phyloP scores from a whole-genome alignment of 768 basidiomycete species.

The Candolleomyces aberdarensis region DNA sequence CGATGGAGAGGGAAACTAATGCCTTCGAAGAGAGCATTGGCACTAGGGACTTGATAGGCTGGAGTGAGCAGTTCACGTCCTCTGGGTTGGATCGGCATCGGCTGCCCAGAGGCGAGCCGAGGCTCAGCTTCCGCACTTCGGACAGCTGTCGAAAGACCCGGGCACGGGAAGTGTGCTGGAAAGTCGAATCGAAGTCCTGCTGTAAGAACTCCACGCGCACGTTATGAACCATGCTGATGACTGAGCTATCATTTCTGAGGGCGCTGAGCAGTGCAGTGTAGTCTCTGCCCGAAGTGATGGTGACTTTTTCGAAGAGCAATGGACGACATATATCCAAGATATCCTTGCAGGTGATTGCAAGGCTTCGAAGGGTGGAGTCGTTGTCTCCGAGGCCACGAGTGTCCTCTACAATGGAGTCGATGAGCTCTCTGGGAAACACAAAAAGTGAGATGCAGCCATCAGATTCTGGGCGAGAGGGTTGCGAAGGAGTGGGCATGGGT shows the following conservation, averaged over 20 bases:
- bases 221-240: background rate
- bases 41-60: background rate
- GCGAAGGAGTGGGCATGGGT: background rate
- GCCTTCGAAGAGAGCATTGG: background rate
- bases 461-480: background rate
- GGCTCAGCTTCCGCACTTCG: background rate
- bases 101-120: background rate
- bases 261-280: background rate
- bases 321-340: background rate
- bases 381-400: background rate
- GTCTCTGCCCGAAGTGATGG: background rate
- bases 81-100: background rate
- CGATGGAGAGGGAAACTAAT: background rate
- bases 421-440: background rate
- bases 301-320: background rate
- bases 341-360: background rate
- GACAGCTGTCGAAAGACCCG: background rate
- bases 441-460: background rate
- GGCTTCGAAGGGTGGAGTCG: background rate
- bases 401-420: background rate
- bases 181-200: background rate
- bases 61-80: too few species aligned
- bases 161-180: background rate
- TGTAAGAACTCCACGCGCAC: background rate
- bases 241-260: background rate